A percentile compares a stretch with the other conserved stretches of the same genome.
phyloP scores from a whole-genome alignment of 108 stramenopile genomes.

The Cylindrotheca closterium region DNA sequence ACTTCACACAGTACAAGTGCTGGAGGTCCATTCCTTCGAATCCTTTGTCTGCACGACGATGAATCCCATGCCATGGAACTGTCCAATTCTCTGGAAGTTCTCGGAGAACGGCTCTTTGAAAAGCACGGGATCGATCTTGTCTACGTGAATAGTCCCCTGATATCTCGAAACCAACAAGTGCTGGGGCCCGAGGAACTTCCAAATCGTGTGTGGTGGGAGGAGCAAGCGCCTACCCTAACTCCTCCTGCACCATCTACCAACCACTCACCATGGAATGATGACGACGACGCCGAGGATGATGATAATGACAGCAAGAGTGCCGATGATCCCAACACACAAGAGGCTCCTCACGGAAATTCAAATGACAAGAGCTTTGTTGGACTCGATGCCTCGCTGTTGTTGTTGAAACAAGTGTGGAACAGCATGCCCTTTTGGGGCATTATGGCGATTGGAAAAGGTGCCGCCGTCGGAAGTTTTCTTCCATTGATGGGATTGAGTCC shows the following conservation, averaged over 20 bases:
- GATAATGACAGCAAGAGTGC: neutral
- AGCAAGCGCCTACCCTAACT: neutral
- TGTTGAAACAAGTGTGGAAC: constrained; percentile 77
- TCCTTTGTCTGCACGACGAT: constrained; percentile 79
- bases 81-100: constrained; percentile 29
- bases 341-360: constrained; percentile 1
- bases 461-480: constrained; percentile 61
- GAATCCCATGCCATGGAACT: constrained; percentile 58
- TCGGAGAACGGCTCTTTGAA: constrained; percentile 67
- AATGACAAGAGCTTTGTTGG: constrained; percentile 17
- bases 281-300: neutral
- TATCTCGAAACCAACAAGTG: constrained; percentile 12
- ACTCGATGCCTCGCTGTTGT: constrained; percentile 76
- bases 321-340: constrained; percentile 10
- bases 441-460: constrained; percentile 76
- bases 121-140: constrained; percentile 81
- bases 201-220: constrained; percentile 25
- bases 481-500: constrained; percentile 42
- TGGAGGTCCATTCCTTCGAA: no score
- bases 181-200: constrained; percentile 19
- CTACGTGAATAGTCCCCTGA: constrained; percentile 71
- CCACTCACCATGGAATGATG: neutral
- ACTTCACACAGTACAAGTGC: no score
- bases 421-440: constrained; percentile 75
- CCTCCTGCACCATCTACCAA: neutral